A percentile compares a stretch with the other conserved stretches of the same genome.
These are phyloP conservation scores for Colletotrichum sp. DNA, from an alignment of 2,329 filamentous ascomycete species.

Conservation along the genomic window DNA sequence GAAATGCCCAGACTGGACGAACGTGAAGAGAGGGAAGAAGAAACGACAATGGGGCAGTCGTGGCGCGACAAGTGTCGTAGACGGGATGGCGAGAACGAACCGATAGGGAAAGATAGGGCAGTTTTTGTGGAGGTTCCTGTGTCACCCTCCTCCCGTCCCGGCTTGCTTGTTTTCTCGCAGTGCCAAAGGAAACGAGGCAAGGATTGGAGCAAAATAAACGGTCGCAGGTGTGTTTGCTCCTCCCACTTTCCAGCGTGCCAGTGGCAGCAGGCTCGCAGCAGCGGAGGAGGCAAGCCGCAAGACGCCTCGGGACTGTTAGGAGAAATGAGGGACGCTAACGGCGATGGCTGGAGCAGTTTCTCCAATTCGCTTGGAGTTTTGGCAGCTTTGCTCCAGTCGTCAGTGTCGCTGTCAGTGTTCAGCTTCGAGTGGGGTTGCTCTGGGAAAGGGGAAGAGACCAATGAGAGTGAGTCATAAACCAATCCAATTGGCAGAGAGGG, in stretches of 20 bases:
- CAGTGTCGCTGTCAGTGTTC: not conserved
- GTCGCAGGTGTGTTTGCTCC: conserved; percentile 3
- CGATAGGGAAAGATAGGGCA: not conserved
- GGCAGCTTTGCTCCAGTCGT: not conserved
- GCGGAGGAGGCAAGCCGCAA: not conserved
- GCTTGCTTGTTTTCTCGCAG: not conserved
- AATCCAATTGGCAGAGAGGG: not conserved
- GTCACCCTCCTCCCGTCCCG: not conserved
- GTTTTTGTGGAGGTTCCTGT: not conserved
- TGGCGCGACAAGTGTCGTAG: not conserved
- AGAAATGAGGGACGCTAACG: not conserved
- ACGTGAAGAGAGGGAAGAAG: not conserved
- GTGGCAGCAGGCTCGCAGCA: not conserved
- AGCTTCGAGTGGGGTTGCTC: not conserved
- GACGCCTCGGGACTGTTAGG: not conserved
- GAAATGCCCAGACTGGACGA: not conserved
- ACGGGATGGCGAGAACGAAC: not conserved
- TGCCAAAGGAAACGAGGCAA: not conserved
- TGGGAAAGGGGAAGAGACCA: not conserved
- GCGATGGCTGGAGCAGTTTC: not conserved
- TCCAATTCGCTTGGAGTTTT: not conserved
- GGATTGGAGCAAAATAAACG: not conserved
- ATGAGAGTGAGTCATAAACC: conserved; percentile 1
- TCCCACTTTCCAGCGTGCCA: not conserved
- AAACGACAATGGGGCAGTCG: not conserved